Percentiles rank a stretch among this genome's conserved stretches.
Evolutionary conservation across 1,139 yeast genomes (phyloP).

Genomic region (Pneumocystis canis): DNA sequence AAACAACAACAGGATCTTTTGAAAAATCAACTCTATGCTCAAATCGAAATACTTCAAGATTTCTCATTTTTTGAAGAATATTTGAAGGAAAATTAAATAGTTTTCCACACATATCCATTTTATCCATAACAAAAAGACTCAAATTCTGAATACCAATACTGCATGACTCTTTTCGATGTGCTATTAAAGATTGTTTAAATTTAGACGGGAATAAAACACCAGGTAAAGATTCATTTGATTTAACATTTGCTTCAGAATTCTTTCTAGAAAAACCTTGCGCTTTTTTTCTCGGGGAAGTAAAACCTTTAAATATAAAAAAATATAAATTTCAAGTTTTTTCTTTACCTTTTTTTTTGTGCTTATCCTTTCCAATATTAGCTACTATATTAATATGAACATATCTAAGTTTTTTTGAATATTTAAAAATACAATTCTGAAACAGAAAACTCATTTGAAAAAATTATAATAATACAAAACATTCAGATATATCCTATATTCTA

Average conservation of each 20-base stretch:
- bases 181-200: background rate
- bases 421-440: background rate
- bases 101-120: background rate
- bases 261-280: background rate
- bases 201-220: background rate
- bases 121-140: background rate
- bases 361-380: background rate
- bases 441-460: background rate
- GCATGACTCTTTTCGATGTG: background rate
- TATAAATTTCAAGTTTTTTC: background rate
- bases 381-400: background rate
- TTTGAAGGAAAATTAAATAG: slow-evolving; percentile 6
- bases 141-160: background rate
- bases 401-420: background rate
- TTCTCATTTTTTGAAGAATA: slow-evolving; percentile 3
- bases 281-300: background rate
- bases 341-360: background rate
- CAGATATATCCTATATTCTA: background rate
- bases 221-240: background rate
- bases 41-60: slow-evolving; percentile 7
- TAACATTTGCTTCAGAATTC: background rate
- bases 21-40: slow-evolving; percentile 9
- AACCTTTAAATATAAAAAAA: background rate
- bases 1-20: slow-evolving; percentile 9
- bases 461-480: background rate